phyloP scores from a whole-genome alignment of 2,329 filamentous ascomycete species.

The Penicillium oxalicum region DNA sequence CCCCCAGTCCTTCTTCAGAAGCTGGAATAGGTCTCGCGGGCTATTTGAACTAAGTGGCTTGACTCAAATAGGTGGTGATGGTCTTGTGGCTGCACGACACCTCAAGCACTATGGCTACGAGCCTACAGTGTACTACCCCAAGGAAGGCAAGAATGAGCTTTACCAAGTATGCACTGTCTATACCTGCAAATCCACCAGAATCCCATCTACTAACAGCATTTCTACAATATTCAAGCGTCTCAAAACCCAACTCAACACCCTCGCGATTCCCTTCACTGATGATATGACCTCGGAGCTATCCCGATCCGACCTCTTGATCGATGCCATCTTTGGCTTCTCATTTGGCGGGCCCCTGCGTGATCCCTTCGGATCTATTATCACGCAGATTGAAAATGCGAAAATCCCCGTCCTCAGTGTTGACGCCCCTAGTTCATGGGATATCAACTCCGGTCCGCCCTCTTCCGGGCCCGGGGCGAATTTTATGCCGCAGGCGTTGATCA shows the following conservation, averaged over 20 bases:
- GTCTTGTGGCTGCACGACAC: slow-evolving; percentile 88
- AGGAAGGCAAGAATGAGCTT: slow-evolving; percentile 81
- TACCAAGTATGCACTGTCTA: slow-evolving; percentile 58
- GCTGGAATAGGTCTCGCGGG: too few species aligned
- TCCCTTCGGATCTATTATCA: slow-evolving; percentile 78
- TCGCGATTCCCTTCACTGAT: slow-evolving; percentile 74
- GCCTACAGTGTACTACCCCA: slow-evolving; percentile 87
- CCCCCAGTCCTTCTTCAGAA: too few species aligned
- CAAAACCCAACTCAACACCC: slow-evolving; percentile 73
- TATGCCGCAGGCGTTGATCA: slow-evolving; percentile 73
- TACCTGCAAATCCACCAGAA: neutral
- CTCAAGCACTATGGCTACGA: slow-evolving; percentile 86
- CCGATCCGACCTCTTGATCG: slow-evolving; percentile 72
- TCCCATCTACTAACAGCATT: slow-evolving; percentile 5
- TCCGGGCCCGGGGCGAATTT: slow-evolving; percentile 74
- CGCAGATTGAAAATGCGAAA: slow-evolving; percentile 64
- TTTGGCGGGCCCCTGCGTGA: slow-evolving; percentile 91
- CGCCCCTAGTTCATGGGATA: slow-evolving; percentile 90
- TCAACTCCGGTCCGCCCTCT: slow-evolving; percentile 74
- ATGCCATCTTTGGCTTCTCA: slow-evolving; percentile 93
- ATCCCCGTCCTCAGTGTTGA: slow-evolving; percentile 83
- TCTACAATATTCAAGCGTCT: slow-evolving; percentile 56
- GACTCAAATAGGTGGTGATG: slow-evolving; percentile 68
- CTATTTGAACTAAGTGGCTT: neutral
- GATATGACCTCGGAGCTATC: slow-evolving; percentile 66